Evolutionary conservation across 2,329 filamentous ascomycete species (phyloP).

Genomic region (Anisogramma anomala): DNA sequence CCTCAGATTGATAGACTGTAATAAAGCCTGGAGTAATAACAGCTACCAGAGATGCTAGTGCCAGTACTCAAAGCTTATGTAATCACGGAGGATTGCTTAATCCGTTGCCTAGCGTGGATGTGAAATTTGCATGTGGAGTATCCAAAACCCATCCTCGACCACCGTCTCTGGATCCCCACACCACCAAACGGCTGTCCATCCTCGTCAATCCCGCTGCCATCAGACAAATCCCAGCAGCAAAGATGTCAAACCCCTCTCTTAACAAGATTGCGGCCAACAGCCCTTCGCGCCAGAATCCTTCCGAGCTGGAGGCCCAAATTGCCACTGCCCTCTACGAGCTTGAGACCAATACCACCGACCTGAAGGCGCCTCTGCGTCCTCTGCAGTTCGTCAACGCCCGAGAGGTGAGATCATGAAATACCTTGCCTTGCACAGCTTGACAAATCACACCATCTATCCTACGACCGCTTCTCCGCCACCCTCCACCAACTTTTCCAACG

Average conservation of each 20-base stretch:
- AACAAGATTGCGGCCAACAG: constrained; percentile 99
- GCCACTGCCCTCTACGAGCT: constrained; percentile 96
- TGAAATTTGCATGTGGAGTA: no score
- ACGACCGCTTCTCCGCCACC: constrained; percentile 5
- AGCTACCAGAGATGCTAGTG: no score
- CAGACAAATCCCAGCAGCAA: no score
- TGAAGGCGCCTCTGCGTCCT: constrained; percentile 90
- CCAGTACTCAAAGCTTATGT: no score
- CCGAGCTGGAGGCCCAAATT: constrained; percentile 94
- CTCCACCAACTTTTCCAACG: constrained; percentile 34
- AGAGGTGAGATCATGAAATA: constrained; percentile 66
- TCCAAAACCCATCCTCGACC: no score
- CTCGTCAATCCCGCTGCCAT: no score
- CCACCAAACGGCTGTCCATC: no score
- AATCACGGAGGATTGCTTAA: no score
- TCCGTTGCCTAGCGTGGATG: no score
- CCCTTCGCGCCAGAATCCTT: constrained; percentile 89
- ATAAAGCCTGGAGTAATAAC: no score
- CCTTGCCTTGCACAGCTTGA: neutral
- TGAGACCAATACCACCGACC: constrained; percentile 98
- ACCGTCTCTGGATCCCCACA: no score
- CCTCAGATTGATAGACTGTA: no score
- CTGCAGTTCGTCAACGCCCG: constrained; percentile 98
- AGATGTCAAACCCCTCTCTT: constrained; percentile 58
- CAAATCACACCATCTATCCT: neutral